Percentiles rank a stretch among this genome's conserved stretches.
Conservation (phyloP, 345 rosid genomes). For the Gossypioides kirkii region DNA sequence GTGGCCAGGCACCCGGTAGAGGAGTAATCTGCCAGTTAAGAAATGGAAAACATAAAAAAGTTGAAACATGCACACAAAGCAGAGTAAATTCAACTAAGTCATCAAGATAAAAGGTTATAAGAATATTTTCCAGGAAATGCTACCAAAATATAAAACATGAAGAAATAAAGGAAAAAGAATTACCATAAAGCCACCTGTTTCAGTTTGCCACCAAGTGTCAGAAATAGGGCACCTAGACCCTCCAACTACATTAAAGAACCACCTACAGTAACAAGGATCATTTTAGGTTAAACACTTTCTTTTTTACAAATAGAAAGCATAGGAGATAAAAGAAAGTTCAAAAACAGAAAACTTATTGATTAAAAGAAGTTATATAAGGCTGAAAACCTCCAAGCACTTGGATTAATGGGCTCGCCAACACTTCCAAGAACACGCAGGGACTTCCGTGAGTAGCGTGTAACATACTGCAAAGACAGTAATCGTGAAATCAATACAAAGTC, state of each 20-base stretch:
- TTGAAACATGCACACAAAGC: not conserved
- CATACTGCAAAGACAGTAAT: conserved; percentile 53
- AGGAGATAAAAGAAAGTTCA: not conserved
- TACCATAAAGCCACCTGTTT: conserved; percentile 99
- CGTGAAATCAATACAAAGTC: conserved; percentile 19
- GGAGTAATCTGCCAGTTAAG: conserved; percentile 73
- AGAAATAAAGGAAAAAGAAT: not conserved
- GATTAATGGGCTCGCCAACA: conserved; percentile 99
- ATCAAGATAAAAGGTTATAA: not conserved
- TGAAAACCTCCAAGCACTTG: conserved; percentile 95
- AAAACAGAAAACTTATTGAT: not conserved
- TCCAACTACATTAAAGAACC: conserved; percentile 92
- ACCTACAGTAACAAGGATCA: conserved; percentile 42
- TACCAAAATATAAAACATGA: conserved; percentile 1
- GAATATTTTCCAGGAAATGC: not conserved
- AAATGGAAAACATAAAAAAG: conserved; percentile 8
- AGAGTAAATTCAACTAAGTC: not conserved
- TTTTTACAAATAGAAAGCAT: not conserved
- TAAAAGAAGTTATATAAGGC: conserved; percentile 18
- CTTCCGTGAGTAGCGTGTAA: conserved; percentile 77
- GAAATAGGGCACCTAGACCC: conserved; percentile 90
- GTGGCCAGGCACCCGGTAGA: conserved; percentile 98
- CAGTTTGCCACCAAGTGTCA: conserved; percentile 99
- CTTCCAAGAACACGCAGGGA: conserved; percentile 94
- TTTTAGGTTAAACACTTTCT: not conserved